Percentiles rank a stretch among this genome's conserved stretches.
These are phyloP conservation scores for Sanghuangporus sanghuang DNA, from an alignment of 1,284 basidiomycete species.

Conservation along the genomic window DNA sequence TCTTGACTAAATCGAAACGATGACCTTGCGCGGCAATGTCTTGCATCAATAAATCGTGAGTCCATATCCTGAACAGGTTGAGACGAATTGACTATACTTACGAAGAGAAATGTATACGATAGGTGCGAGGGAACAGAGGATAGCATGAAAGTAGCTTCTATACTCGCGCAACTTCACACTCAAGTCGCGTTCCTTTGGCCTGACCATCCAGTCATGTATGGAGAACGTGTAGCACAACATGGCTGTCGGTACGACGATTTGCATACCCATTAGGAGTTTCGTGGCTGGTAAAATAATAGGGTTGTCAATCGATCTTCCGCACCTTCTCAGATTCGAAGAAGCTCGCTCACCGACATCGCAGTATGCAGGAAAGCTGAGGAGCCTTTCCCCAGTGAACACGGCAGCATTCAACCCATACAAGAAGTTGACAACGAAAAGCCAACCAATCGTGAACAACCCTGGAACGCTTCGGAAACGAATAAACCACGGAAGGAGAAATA, in stretches of 20 bases:
- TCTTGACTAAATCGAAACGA: constrained; percentile 61
- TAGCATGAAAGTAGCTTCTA: constrained; percentile 40
- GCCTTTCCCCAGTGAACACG: constrained; percentile 48
- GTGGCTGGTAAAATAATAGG: constrained; percentile 29
- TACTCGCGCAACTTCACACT: constrained; percentile 32
- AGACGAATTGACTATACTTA: constrained; percentile 30
- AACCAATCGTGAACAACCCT: constrained; percentile 47
- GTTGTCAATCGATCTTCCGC: background rate
- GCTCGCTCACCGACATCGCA: constrained; percentile 57
- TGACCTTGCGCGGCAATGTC: constrained; percentile 63
- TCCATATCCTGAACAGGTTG: background rate
- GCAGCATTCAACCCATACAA: constrained; percentile 50
- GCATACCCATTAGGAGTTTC: constrained; percentile 37
- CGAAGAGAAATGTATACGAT: constrained; percentile 53
- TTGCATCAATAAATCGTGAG: constrained; percentile 23
- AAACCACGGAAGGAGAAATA: constrained; percentile 38
- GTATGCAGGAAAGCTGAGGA: constrained; percentile 47
- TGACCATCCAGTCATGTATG: constrained; percentile 19
- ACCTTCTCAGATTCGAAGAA: background rate
- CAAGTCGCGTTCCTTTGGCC: constrained; percentile 31
- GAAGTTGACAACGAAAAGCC: constrained; percentile 50
- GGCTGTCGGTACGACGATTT: constrained; percentile 51
- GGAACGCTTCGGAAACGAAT: constrained; percentile 52
- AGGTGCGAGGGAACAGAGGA: constrained; percentile 50
- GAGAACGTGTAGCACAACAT: constrained; percentile 39